phyloP scores from a whole-genome alignment of 257 asterid species.

The Petunia secreta region DNA sequence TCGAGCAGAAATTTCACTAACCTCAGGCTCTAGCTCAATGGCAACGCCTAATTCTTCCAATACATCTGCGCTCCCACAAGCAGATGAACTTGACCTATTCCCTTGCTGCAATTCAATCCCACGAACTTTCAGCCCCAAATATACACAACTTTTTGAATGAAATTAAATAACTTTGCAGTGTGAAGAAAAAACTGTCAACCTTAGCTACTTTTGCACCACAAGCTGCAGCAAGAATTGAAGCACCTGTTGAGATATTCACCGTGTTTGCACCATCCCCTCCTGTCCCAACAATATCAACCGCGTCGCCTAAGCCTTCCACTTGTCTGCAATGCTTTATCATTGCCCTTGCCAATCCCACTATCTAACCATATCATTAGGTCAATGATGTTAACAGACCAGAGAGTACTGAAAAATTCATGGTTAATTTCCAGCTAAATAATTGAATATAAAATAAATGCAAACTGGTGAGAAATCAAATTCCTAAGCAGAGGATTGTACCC shows the following conservation, averaged over 20 bases:
- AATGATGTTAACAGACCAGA: not conserved
- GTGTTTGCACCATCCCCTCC: conserved; percentile 94
- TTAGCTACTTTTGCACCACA: conserved; percentile 90
- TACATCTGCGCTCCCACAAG: conserved; percentile 94
- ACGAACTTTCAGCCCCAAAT: conserved; percentile 8
- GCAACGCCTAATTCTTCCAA: conserved; percentile 77
- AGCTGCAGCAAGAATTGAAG: conserved; percentile 89
- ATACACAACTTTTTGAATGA: not conserved
- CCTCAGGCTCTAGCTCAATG: conserved; percentile 76
- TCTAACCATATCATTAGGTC: conserved; percentile 38
- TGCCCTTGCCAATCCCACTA: conserved; percentile 82
- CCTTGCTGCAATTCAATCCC: conserved; percentile 69
- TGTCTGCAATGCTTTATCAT: conserved; percentile 68
- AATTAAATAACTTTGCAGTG: not conserved
- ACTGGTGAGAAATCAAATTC: not conserved
- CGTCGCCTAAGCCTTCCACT: conserved; percentile 65
- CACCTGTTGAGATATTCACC: conserved; percentile 83
- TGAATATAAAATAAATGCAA: too few relatives aligned
- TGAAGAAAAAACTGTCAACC: conserved; percentile 39
- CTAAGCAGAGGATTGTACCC: not conserved
- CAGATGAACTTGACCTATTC: conserved; percentile 84
- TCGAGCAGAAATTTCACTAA: conserved; percentile 30
- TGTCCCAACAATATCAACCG: conserved; percentile 87
- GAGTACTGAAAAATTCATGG: not conserved
- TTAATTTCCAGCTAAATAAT: not conserved